A percentile compares a stretch with the other conserved stretches of the same genome.
Conservation (phyloP, 2,329 filamentous ascomycete genomes). For the Aspergillus luchuensis region DNA sequence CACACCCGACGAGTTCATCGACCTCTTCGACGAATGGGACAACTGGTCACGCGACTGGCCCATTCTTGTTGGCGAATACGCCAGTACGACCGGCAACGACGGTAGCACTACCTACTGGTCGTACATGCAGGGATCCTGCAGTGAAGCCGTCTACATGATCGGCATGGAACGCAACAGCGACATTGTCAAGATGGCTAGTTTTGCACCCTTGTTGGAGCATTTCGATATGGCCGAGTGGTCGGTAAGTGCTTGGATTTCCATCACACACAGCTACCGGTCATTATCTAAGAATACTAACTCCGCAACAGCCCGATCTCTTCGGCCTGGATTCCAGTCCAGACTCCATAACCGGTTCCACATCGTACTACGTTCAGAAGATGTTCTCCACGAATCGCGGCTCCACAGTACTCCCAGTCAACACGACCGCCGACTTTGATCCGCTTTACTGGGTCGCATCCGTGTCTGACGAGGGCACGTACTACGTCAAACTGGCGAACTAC, state of each 20-base stretch:
- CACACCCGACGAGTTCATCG: conserved; percentile 53
- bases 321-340: conserved; percentile 26
- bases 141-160: conserved; percentile 66
- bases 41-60: conserved; percentile 46
- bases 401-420: conserved; percentile 33
- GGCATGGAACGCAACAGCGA: conserved; percentile 48
- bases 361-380: conserved; percentile 41
- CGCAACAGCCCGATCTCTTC: not conserved
- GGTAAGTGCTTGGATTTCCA: conserved; percentile 21
- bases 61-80: conserved; percentile 36
- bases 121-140: conserved; percentile 55
- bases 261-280: rapidly evolving
- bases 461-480: conserved; percentile 22
- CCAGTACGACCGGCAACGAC: conserved; percentile 22
- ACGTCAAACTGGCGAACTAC: conserved; percentile 39
- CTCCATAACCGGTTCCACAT: conserved; percentile 35
- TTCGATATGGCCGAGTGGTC: conserved; percentile 38
- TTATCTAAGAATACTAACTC: not conserved
- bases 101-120: conserved; percentile 25
- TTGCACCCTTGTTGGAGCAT: conserved; percentile 42
- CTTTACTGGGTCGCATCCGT: conserved; percentile 40
- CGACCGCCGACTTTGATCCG: conserved; percentile 31
- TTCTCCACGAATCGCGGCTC: conserved; percentile 37
- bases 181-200: conserved; percentile 39
- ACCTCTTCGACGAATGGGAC: conserved; percentile 58